Base-by-base conservation (phyloP, 2,329 filamentous ascomycete genomes). In the Trichoderma sp. region DNA sequence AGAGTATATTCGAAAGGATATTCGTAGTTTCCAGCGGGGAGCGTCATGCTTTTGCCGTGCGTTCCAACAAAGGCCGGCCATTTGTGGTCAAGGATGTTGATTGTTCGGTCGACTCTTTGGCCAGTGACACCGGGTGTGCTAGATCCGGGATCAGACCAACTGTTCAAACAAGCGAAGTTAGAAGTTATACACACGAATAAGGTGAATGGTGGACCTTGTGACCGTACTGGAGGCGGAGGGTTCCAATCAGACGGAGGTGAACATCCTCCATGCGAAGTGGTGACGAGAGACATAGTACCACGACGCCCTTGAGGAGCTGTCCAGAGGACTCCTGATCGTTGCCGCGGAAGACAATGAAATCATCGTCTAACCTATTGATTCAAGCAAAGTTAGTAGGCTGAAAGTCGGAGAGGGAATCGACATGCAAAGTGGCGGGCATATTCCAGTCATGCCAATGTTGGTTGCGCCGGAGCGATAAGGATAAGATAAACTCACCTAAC, bases 331-430 rank as follows among this genome's bases (percentile, higher is more conserved):
- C 92, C 77, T 91, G 85, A 68, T 92, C 89, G 73, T 83, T 86
- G 70, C 92, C 92, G 65, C 92, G 89, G 72, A 96, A 91, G 35
- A 95, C 89, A 70, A 95, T 88, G 69, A 94, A 92, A 75, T 93
- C 90, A 75, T 91, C 90, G 64, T 94, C 91, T 70, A 94, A 86
- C 64, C 92, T 94, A 75, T 21, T 8, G 49, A 43, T 16, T 16
- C 7, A 37, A 4, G 29, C n/a, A 67, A 14, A 29, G 55, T 67
- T 14, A 67, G 16, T 13, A 31, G 33, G n/a, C 40, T 21, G 37
- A 29, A 11, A 31, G 33, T 14, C 33, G 31, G 13, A 59, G 33
- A 21, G 13, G 10, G 31, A 27, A 43, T 29, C 10, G 55, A 16
- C 40, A 29, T 60, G 24, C 21, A 27, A 33, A 33, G 27, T 4